A percentile compares a stretch with the other conserved stretches of the same genome.
Conservation (phyloP, 2,329 filamentous ascomycete genomes). For the Botrytis medusae region DNA sequence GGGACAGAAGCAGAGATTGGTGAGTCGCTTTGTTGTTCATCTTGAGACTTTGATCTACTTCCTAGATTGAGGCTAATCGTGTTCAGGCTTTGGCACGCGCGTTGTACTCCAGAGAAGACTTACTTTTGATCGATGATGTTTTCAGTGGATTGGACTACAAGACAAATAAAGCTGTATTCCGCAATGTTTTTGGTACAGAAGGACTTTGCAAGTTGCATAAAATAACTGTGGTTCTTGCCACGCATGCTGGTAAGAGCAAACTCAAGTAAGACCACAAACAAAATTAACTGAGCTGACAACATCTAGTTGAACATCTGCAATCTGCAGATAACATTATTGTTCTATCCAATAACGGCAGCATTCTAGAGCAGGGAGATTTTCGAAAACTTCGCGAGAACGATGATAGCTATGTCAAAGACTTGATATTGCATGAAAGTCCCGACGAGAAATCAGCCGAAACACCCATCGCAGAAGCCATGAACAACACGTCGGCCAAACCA, state of each 20-base stretch:
- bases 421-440: neutral
- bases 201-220: constrained; percentile 28
- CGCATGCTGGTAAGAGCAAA: neutral
- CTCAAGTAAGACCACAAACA: neutral
- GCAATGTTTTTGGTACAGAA: constrained; percentile 23
- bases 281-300: neutral
- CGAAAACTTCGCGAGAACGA: constrained; percentile 6
- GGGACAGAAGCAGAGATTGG: constrained; percentile 34
- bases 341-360: constrained; percentile 35
- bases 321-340: constrained; percentile 44
- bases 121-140: constrained; percentile 31
- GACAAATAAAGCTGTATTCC: constrained; percentile 27
- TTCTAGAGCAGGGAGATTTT: constrained; percentile 40
- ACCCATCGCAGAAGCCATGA: neutral
- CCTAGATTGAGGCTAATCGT: neutral
- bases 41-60: neutral
- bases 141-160: constrained; percentile 31
- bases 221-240: constrained; percentile 38
- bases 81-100: constrained; percentile 32
- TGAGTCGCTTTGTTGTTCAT: constrained; percentile 16
- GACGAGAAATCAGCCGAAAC: neutral
- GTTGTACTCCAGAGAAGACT: constrained; percentile 22
- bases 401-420: constrained; percentile 11
- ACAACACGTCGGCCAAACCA: neutral
- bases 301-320: constrained; percentile 27